These are phyloP conservation scores for Starmerella khaoyaiensis DNA, from an alignment of 805 yeast species.

Conservation along the genomic window DNA sequence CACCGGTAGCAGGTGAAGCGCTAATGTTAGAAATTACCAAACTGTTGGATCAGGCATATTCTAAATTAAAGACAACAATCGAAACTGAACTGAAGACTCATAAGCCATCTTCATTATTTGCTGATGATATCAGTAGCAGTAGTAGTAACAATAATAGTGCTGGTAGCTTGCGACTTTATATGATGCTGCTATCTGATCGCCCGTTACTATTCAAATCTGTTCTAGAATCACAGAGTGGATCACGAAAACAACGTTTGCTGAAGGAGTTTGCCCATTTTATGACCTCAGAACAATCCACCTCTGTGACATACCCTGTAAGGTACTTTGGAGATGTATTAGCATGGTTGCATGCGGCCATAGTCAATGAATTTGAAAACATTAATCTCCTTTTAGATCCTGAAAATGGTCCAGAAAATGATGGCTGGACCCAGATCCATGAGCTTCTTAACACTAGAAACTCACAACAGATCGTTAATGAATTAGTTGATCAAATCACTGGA, in stretches of 20 bases:
- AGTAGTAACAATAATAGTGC: neutral
- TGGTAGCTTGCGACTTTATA: slow-evolving; percentile 16
- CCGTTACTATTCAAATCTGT: slow-evolving; percentile 41
- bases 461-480: slow-evolving; percentile 15
- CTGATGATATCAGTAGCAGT: neutral
- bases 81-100: slow-evolving; percentile 22
- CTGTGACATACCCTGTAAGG: slow-evolving; percentile 62
- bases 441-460: slow-evolving; percentile 15
- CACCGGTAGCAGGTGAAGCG: slow-evolving; percentile 37
- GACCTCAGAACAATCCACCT: slow-evolving; percentile 22
- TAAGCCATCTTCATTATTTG: neutral
- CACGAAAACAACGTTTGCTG: slow-evolving; percentile 49
- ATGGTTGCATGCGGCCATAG: slow-evolving; percentile 70
- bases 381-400: slow-evolving; percentile 42
- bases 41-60: slow-evolving; percentile 41
- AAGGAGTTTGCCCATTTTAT: slow-evolving; percentile 48
- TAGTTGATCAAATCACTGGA: slow-evolving; percentile 37
- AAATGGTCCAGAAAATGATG: neutral
- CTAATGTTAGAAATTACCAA: slow-evolving; percentile 27
- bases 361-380: slow-evolving; percentile 73
- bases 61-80: slow-evolving; percentile 38
- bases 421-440: slow-evolving; percentile 2
- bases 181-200: slow-evolving; percentile 26
- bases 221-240: slow-evolving; percentile 48
- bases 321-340: slow-evolving; percentile 82